Evolutionary conservation across 1,284 basidiomycete species (phyloP).

Genomic region (Sparassis latifolia): DNA sequence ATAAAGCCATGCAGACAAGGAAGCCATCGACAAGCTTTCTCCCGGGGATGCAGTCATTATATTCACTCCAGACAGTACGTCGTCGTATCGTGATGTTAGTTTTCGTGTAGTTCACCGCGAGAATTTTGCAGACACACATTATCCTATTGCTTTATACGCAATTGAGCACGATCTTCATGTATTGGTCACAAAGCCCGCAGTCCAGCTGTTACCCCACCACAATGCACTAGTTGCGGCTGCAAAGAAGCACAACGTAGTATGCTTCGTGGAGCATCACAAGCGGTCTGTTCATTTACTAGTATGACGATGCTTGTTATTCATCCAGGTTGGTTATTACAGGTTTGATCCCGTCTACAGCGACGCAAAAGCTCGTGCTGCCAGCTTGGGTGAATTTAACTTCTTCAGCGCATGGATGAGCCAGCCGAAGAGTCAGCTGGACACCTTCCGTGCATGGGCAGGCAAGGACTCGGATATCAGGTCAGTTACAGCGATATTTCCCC

Average conservation of each 20-base stretch:
- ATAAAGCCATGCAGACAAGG: slow-evolving; percentile 55
- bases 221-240: slow-evolving; percentile 71
- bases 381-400: slow-evolving; percentile 89
- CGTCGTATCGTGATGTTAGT: slow-evolving; percentile 12
- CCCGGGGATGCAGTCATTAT: slow-evolving; percentile 85
- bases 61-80: slow-evolving; percentile 79
- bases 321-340: slow-evolving; percentile 27
- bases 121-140: slow-evolving; percentile 64
- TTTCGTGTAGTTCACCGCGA: neutral
- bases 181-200: slow-evolving; percentile 89
- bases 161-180: slow-evolving; percentile 83
- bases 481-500: slow-evolving; percentile 1
- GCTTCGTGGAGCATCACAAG: slow-evolving; percentile 89
- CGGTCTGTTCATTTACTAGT: slow-evolving; percentile 31
- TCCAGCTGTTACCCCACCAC: slow-evolving; percentile 81
- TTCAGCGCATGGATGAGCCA: slow-evolving; percentile 92
- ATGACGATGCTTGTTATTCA: neutral
- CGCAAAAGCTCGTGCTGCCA: slow-evolving; percentile 68
- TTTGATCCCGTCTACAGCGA: slow-evolving; percentile 94
- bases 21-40: slow-evolving; percentile 74
- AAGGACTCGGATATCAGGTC: slow-evolving; percentile 87
- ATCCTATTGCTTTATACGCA: slow-evolving; percentile 79
- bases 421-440: slow-evolving; percentile 90
- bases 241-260: slow-evolving; percentile 74
- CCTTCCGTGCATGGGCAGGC: slow-evolving; percentile 92